Evolutionary conservation across 805 yeast genomes (phyloP), one percentile per base, ranked within the genome.

Genomic region (Zygoascus tannicola): DNA sequence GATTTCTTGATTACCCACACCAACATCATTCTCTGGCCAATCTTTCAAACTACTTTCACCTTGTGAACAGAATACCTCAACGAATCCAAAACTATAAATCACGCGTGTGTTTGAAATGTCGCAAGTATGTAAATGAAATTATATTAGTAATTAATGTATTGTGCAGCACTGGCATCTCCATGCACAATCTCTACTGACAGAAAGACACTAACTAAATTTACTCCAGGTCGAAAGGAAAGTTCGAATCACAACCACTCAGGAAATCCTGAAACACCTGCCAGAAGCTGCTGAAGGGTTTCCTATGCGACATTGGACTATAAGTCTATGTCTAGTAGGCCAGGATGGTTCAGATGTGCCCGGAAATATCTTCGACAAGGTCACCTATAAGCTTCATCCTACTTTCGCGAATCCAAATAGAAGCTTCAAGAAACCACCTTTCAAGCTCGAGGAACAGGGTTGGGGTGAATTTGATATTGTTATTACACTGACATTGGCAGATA

Each of bases 391-490:
- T 51, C 98, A 90, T 68, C 97, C 97, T 40, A 92, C 97, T 7
- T 90, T 90, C 66, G 78, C 77, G 40, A 87, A 87, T 62, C 97
- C 97, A 8, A 80, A 76, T 50, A 76, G 97, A 61, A 71, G 81
- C 10, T 62, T 86, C 59, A 85, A 83, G 57, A 80, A 80, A 57
- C 75, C 83, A 7, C 98, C 98, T 8, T 90, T 88, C 66, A 75
- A 67, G 58, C 81, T 90, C 45, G 84, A 78, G 57, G 98, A 90
- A 63, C 81, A 85, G 67, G 98, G 98, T 41, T 90, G 98, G 97
- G 98, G 97, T 62, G 97, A 90, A 53, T 90, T 90, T 57, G 96
- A 88, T 58, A 74, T 92, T 60, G 84, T 84, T 32, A 80, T 92
- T 48, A 73, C 83, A 28, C 69, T 88, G 35, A 82, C 82, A 49